Conservation (phyloP, 345 rosid species). For the Lagerstroemia speciosa region DNA sequence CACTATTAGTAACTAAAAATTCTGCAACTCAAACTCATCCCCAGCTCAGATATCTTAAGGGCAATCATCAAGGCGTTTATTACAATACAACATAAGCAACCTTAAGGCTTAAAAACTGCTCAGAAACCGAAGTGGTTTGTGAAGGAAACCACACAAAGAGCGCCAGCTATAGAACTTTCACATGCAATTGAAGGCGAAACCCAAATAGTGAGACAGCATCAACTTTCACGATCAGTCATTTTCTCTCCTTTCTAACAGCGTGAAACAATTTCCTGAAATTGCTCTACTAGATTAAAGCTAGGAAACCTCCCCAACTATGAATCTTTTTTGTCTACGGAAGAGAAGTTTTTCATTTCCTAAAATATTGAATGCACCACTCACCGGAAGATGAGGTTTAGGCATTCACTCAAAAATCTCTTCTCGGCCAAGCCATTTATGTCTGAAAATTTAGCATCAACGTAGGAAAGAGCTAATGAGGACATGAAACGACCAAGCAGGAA, state of each 20-base stretch:
- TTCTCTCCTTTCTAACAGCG: background rate
- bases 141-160: background rate
- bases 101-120: background rate
- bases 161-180: background rate
- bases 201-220: background rate
- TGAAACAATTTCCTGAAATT: background rate
- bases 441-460: background rate
- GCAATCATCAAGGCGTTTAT: background rate
- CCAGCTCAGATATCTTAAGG: background rate
- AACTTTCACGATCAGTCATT: background rate
- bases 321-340: too few relatives aligned
- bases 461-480: too few relatives aligned
- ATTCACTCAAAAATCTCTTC: background rate
- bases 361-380: too few relatives aligned
- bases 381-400: background rate
- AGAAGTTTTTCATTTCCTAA: too few relatives aligned
- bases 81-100: background rate
- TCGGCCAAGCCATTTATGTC: background rate
- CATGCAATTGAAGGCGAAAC: background rate
- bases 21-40: background rate
- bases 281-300: background rate
- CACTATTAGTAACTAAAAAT: too few relatives aligned
- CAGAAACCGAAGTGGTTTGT: background rate
- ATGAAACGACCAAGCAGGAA: too few relatives aligned
- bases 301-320: too few relatives aligned